These are phyloP conservation scores for Penicillium sp. DNA, from an alignment of 2,329 filamentous ascomycete genomes.

Conservation along the genomic window DNA sequence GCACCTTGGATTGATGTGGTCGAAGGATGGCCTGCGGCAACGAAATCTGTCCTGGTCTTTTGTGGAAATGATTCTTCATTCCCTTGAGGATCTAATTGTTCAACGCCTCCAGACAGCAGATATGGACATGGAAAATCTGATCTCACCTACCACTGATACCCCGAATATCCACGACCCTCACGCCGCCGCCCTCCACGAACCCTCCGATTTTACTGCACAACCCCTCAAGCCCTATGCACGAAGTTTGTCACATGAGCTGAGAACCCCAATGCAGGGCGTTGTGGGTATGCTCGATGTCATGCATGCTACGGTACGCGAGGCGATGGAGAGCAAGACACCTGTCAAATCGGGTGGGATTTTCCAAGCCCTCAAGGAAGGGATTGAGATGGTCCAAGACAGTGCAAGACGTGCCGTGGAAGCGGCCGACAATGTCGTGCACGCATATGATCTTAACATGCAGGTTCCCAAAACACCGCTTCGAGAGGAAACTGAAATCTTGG, in stretches of 20 bases:
- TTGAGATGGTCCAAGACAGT: constrained; percentile 72
- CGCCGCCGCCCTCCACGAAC: constrained; percentile 56
- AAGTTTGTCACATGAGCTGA: constrained; percentile 69
- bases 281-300: constrained; percentile 77
- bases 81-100: constrained; percentile 67
- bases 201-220: constrained; percentile 58
- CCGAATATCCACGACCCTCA: constrained; percentile 27
- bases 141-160: constrained; percentile 13
- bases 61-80: constrained; percentile 67
- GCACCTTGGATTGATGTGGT: constrained; percentile 74
- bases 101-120: constrained; percentile 51
- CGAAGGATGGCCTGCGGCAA: constrained; percentile 58
- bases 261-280: constrained; percentile 75
- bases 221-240: constrained; percentile 72
- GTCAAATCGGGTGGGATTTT: constrained; percentile 58
- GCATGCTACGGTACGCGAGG: constrained; percentile 70
- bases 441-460: constrained; percentile 74
- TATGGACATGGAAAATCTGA: background rate
- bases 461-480: constrained; percentile 64
- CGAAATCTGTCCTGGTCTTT: constrained; percentile 64
- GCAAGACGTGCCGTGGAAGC: constrained; percentile 71
- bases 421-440: constrained; percentile 74
- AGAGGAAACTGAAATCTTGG: constrained; percentile 37
- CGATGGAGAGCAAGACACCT: constrained; percentile 57
- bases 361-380: constrained; percentile 65